A percentile compares a stretch with the other conserved stretches of the same genome.
Conservation (phyloP, 345 rosid genomes). For the Cardamine resedifolia region DNA sequence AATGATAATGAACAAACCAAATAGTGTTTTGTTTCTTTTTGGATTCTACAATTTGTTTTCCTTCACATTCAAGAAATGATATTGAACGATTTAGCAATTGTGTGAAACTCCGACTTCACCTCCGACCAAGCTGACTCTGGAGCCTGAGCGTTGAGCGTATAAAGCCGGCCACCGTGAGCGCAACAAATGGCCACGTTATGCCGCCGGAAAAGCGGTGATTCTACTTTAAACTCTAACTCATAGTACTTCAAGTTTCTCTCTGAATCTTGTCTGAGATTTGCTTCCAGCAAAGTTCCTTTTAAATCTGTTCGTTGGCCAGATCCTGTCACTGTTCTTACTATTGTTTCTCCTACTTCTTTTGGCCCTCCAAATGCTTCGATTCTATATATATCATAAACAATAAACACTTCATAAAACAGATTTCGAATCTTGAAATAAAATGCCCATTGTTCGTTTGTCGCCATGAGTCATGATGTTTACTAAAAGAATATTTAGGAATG, state of each 20-base stretch:
- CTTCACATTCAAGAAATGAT: slow-evolving; percentile 39
- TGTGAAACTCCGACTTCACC: slow-evolving; percentile 46
- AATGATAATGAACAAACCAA: neutral
- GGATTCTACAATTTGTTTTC: neutral
- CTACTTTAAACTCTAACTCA: slow-evolving; percentile 72
- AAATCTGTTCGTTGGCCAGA: slow-evolving; percentile 49
- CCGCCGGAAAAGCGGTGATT: slow-evolving; percentile 60
- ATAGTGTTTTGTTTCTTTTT: slow-evolving; percentile 5
- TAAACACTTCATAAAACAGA: neutral
- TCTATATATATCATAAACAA: slow-evolving; percentile 38
- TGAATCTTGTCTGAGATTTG: slow-evolving; percentile 57
- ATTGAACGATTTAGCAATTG: slow-evolving; percentile 58
- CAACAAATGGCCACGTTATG: slow-evolving; percentile 81
- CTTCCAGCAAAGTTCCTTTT: slow-evolving; percentile 57
- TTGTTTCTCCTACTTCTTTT: slow-evolving; percentile 72
- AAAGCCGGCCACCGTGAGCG: slow-evolving; percentile 52
- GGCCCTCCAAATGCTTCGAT: slow-evolving; percentile 90
- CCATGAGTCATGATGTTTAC: too few species aligned
- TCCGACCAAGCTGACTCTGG: slow-evolving; percentile 74
- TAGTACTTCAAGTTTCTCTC: slow-evolving; percentile 55
- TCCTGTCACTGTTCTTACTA: slow-evolving; percentile 57
- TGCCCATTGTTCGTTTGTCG: neutral
- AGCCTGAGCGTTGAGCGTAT: slow-evolving; percentile 72
- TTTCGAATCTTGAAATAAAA: neutral
- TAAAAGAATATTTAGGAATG: neutral